These are phyloP conservation scores for Cyberlindnera lachancei DNA, from an alignment of 805 yeast genomes.

Conservation along the genomic window DNA sequence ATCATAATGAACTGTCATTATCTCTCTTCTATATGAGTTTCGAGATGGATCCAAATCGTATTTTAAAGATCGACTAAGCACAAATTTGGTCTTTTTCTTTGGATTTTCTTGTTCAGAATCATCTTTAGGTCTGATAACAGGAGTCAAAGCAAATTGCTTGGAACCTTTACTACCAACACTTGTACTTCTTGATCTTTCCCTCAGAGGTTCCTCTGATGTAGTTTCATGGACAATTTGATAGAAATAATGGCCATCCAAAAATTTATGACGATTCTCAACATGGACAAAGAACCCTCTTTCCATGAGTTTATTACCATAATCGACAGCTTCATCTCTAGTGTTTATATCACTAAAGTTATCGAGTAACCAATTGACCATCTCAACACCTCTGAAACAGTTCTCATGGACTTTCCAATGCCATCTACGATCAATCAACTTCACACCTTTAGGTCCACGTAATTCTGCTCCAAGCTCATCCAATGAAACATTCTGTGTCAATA, in stretches of 20 bases:
- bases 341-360: constrained; percentile 74
- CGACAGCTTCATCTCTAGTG: constrained; percentile 75
- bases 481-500: constrained; percentile 42
- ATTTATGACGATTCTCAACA: constrained; percentile 75
- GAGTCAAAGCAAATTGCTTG: constrained; percentile 10
- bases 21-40: constrained; percentile 70
- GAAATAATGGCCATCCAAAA: constrained; percentile 90
- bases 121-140: constrained; percentile 10
- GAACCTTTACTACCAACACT: constrained; percentile 3
- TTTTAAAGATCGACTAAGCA: constrained; percentile 57
- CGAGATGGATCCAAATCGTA: constrained; percentile 70
- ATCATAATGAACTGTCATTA: constrained; percentile 81
- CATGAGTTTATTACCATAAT: constrained; percentile 75
- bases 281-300: constrained; percentile 65
- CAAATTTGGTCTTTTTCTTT: constrained; percentile 29
- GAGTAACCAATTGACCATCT: constrained; percentile 78
- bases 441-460: constrained; percentile 57
- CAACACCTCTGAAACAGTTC: constrained; percentile 79
- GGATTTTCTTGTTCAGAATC: background rate
- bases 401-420: constrained; percentile 86
- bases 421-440: constrained; percentile 65
- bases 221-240: constrained; percentile 30
- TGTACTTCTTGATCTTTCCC: constrained; percentile 6
- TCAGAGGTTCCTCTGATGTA: constrained; percentile 5
- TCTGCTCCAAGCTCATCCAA: constrained; percentile 51